phyloP scores from a whole-genome alignment of 1,284 basidiomycete genomes.

The Fomitopsis palustris region DNA sequence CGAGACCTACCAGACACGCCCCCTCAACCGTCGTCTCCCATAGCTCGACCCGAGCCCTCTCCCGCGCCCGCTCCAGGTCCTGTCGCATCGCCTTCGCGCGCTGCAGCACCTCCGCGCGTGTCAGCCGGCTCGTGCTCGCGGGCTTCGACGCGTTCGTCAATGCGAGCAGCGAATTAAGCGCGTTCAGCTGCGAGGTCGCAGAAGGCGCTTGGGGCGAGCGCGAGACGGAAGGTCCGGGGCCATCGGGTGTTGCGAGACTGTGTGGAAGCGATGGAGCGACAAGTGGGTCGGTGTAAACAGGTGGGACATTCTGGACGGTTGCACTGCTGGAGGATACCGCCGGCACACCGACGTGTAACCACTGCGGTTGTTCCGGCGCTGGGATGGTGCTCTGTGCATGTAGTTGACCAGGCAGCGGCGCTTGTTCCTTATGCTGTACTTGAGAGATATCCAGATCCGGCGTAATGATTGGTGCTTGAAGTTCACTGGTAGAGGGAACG shows the following conservation, averaged over 20 bases:
- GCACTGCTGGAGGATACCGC: neutral
- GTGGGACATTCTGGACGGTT: neutral
- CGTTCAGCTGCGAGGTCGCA: neutral
- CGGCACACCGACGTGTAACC: neutral
- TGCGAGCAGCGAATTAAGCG: neutral
- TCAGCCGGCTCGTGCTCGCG: neutral
- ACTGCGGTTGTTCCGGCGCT: neutral
- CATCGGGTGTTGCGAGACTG: neutral
- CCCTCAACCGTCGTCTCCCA: conserved; percentile 77
- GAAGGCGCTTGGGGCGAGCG: neutral
- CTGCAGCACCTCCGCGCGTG: conserved; percentile 15
- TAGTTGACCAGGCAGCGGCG: neutral
- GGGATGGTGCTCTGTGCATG: neutral
- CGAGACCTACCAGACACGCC: conserved; percentile 56
- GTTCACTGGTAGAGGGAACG: neutral
- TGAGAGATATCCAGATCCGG: neutral
- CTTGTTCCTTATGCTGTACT: neutral
- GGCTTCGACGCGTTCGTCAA: neutral
- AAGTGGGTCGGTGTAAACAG: neutral
- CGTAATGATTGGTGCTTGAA: neutral
- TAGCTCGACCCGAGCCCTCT: conserved; percentile 56
- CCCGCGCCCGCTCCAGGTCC: conserved; percentile 52
- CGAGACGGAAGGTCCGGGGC: neutral
- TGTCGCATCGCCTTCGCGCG: conserved; percentile 50
- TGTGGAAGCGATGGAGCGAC: neutral